Evolutionary conservation across 1,139 yeast species (phyloP).

Genomic region (Hanseniaspora uvarum): DNA sequence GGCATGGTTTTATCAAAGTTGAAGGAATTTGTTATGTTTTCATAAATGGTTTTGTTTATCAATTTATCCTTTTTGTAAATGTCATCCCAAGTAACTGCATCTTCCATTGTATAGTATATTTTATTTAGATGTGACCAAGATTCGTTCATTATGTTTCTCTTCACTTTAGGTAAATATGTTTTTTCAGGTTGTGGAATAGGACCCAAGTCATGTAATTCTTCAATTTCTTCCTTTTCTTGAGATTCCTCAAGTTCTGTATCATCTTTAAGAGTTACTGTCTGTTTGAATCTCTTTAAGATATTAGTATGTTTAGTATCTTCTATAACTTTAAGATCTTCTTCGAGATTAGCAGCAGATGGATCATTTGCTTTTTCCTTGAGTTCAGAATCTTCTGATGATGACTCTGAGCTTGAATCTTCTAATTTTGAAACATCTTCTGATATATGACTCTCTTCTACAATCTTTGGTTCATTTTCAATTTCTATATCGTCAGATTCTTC

Average conservation of each 20-base stretch:
- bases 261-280: constrained; percentile 31
- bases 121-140: constrained; percentile 29
- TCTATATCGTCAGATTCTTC: constrained; percentile 18
- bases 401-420: background rate
- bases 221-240: constrained; percentile 28
- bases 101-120: constrained; percentile 30
- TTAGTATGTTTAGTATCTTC: constrained; percentile 32
- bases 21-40: constrained; percentile 25
- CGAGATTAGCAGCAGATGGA: background rate
- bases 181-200: constrained; percentile 78
- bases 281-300: constrained; percentile 37
- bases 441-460: constrained; percentile 19
- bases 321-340: constrained; percentile 20
- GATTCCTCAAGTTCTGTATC: constrained; percentile 13
- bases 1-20: constrained; percentile 27
- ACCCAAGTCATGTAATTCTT: constrained; percentile 43
- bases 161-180: constrained; percentile 21
- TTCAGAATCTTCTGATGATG: background rate
- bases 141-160: constrained; percentile 28
- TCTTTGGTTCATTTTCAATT: constrained; percentile 18
- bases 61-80: constrained; percentile 21
- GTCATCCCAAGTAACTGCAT: constrained; percentile 25
- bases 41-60: constrained; percentile 23
- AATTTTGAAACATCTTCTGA: constrained; percentile 21
- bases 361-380: background rate